A percentile compares a stretch with the other conserved stretches of the same genome.
These are phyloP conservation scores for Aspergillus viridinutans DNA, from an alignment of 2,329 filamentous ascomycete species.

Conservation along the genomic window DNA sequence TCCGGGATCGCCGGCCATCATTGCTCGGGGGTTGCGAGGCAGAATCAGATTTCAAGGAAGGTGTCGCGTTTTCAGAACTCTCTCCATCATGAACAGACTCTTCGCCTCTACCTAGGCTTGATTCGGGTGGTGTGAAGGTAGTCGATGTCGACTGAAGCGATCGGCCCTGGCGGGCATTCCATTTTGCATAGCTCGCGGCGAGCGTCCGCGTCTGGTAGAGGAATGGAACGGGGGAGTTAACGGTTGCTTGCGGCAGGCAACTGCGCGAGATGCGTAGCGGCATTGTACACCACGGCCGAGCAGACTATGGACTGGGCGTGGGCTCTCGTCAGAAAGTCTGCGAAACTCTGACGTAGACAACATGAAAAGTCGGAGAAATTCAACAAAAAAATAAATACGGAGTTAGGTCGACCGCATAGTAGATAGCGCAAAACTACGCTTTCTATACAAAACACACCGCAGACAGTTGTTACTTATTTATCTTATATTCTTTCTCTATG, in stretches of 20 bases:
- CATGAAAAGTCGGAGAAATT: neutral
- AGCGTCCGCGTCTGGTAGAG: conserved; percentile 69
- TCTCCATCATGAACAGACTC: neutral
- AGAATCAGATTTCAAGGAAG: neutral
- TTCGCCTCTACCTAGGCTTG: neutral
- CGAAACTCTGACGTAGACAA: neutral
- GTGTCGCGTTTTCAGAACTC: neutral
- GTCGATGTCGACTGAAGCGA: conserved; percentile 8
- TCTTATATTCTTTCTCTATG: neutral
- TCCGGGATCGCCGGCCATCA: neutral
- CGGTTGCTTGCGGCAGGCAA: conserved; percentile 24
- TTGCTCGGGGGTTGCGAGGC: neutral
- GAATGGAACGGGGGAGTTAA: conserved; percentile 55
- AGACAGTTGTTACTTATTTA: neutral
- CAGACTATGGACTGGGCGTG: neutral
- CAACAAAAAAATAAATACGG: neutral
- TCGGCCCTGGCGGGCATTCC: conserved; percentile 11
- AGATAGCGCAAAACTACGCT: neutral
- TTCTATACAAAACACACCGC: neutral
- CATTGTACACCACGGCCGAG: conserved; percentile 15
- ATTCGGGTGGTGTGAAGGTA: neutral
- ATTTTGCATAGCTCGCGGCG: conserved; percentile 7
- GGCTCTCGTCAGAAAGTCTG: neutral
- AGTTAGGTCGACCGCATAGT: neutral
- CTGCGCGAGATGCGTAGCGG: conserved; percentile 27